phyloP scores from a whole-genome alignment of 441 rosid genomes.

The Aquilaria agallochum region DNA sequence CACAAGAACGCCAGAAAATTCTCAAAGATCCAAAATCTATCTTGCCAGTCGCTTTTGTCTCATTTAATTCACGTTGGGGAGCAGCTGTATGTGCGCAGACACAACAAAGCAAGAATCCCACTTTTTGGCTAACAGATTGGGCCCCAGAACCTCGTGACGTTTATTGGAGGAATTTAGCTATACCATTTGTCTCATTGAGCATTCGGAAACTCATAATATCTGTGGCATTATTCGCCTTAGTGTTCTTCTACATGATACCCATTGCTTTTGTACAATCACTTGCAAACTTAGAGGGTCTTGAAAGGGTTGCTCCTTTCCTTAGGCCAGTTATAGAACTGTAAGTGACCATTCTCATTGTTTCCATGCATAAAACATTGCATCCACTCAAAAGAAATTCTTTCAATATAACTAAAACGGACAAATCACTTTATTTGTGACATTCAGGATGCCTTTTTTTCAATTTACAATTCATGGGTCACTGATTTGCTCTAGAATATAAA shows the following conservation, averaged over 20 bases:
- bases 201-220: slow-evolving; percentile 73
- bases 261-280: slow-evolving; percentile 98
- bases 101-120: slow-evolving; percentile 89
- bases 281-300: slow-evolving; percentile 92
- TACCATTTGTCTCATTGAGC: slow-evolving; percentile 84
- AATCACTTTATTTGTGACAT: too few relatives aligned
- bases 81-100: slow-evolving; percentile 99
- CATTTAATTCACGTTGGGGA: slow-evolving; percentile 93
- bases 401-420: background rate
- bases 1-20: slow-evolving; percentile 66
- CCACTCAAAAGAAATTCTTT: too few relatives aligned
- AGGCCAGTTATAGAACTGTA: slow-evolving; percentile 86
- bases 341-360: slow-evolving; percentile 23
- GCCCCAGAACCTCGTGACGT: slow-evolving; percentile 97
- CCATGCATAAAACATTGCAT: background rate
- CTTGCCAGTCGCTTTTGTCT: slow-evolving; percentile 80
- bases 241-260: slow-evolving; percentile 98
- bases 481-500: background rate
- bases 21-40: slow-evolving; percentile 65
- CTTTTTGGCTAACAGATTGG: slow-evolving; percentile 84
- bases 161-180: slow-evolving; percentile 89
- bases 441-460: background rate
- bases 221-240: slow-evolving; percentile 70
- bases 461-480: background rate
- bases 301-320: slow-evolving; percentile 88